Base-by-base conservation (phyloP, 768 basidiomycete genomes). In the Russula virescens region DNA sequence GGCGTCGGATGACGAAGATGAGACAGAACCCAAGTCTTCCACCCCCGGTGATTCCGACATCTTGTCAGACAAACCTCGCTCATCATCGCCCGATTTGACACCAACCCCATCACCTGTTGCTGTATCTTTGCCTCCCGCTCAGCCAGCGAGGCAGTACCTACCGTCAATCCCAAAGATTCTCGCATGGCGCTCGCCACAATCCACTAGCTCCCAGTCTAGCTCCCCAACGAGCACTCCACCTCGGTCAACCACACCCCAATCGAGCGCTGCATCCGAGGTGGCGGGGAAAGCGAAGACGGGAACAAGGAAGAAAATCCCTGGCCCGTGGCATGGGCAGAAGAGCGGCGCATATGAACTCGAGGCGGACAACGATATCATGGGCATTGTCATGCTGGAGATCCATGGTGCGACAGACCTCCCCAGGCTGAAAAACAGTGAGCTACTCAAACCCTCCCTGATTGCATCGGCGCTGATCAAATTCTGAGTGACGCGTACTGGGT, bases 351-450 rank as follows among this genome's bases (percentile, higher is more conserved):
- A 78, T 72, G 86, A 87, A 71, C 83, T 91, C 63, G 81, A 81
- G 19, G 78, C 85, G 0, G 80, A 76, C 5, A 87, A 92, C 69
- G 95, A 98, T 70, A 87, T 97, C 43, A 75, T 96, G 2, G 96
- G 96, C 0, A 94, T 98, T 61, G 95, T 98, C 42, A 90, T 97
- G 86, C 75, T 99, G 23, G 96, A 99, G 75, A 90, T 99, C 63
- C 79, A 85, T 62, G 77, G 83, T 14, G 96, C 93, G 26, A 81
- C 81, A 34, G 94, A 96, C 74, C 75, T 98, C 53, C 97, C 97
- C 0, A 81, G 81, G 71, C 75, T 94, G 62, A 88, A 85, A 72
- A 98, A 97, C 68, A 88, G 94, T 95, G 58, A 64, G 91, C 82
- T 14, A 25, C 19, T 55, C 11, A 7, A 16, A 4, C 26, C 35